phyloP scores from a whole-genome alignment of 2,329 filamentous ascomycete species.

The Arthrobotrys entomopaga region DNA sequence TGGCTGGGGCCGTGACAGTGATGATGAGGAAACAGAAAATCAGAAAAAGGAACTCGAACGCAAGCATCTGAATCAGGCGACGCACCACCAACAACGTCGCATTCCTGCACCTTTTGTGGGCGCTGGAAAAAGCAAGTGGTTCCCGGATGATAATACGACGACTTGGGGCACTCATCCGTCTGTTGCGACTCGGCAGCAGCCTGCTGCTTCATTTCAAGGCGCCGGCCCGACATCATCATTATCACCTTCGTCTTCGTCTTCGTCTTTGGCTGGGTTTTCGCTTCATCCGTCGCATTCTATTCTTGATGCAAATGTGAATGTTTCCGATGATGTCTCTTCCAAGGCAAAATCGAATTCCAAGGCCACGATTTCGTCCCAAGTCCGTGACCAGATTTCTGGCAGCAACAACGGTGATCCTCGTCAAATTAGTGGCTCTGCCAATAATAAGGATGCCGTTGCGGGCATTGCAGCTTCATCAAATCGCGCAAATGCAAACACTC shows the following conservation, averaged over 20 bases:
- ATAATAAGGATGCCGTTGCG: constrained; percentile 44
- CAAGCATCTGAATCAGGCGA: constrained; percentile 38
- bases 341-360: constrained; percentile 13
- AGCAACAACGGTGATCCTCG: constrained; percentile 44
- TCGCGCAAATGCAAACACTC: constrained; percentile 50
- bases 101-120: constrained; percentile 39
- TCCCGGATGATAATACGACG: constrained; percentile 33
- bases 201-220: not conserved
- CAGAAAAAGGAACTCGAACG: constrained; percentile 26
- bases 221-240: not conserved
- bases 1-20: constrained; percentile 53
- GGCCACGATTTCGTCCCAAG: constrained; percentile 39
- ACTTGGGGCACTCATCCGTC: constrained; percentile 17
- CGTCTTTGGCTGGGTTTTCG: constrained; percentile 20
- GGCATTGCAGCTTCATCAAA: constrained; percentile 53
- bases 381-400: constrained; percentile 32
- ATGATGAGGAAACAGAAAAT: constrained; percentile 35
- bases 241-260: not conserved
- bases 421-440: constrained; percentile 50
- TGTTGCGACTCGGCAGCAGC: no score
- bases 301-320: constrained; percentile 26
- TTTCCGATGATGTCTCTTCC: constrained; percentile 20
- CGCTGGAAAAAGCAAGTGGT: constrained; percentile 55
- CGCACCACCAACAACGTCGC: constrained; percentile 27
- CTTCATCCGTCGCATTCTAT: constrained; percentile 8